Evolutionary conservation across 2,329 filamentous ascomycete genomes (phyloP).

Genomic region (Aspergillus udagawae): DNA sequence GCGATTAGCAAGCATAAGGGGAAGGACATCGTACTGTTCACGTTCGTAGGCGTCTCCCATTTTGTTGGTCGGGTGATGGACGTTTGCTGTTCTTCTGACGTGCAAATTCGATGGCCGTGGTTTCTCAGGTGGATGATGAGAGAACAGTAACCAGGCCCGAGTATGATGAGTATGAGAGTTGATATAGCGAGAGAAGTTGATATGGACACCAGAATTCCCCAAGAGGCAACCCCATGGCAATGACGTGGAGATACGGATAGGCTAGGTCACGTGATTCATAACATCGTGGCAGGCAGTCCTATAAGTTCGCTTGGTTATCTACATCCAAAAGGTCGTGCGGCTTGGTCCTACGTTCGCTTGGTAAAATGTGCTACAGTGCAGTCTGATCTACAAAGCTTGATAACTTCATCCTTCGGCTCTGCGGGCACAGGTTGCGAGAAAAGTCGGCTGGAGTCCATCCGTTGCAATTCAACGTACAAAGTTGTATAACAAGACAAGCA

Average conservation of each 20-base stretch:
- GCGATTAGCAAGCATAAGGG: background rate
- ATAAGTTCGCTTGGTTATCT: background rate
- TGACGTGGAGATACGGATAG: background rate
- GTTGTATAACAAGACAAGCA: conserved; percentile 3
- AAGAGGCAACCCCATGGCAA: background rate
- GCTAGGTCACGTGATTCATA: conserved; percentile 3
- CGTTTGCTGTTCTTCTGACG: background rate
- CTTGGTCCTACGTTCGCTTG: background rate
- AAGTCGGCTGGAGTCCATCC: background rate
- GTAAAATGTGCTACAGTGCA: background rate
- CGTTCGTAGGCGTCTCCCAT: conserved; percentile 78
- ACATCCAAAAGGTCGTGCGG: background rate
- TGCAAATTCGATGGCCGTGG: background rate
- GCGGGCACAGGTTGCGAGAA: background rate
- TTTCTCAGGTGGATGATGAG: background rate
- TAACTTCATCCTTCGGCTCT: background rate
- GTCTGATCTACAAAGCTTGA: background rate
- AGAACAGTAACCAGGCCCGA: background rate
- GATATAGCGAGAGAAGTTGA: background rate
- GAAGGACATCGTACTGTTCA: conserved; percentile 52
- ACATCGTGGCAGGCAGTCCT: no score
- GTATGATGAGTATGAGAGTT: background rate
- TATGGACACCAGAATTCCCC: background rate
- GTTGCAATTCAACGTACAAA: background rate
- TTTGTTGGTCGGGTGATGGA: conserved; percentile 10